Conservation (phyloP, 2,329 filamentous ascomycete species). For the Fusarium pseudograminearum region DNA sequence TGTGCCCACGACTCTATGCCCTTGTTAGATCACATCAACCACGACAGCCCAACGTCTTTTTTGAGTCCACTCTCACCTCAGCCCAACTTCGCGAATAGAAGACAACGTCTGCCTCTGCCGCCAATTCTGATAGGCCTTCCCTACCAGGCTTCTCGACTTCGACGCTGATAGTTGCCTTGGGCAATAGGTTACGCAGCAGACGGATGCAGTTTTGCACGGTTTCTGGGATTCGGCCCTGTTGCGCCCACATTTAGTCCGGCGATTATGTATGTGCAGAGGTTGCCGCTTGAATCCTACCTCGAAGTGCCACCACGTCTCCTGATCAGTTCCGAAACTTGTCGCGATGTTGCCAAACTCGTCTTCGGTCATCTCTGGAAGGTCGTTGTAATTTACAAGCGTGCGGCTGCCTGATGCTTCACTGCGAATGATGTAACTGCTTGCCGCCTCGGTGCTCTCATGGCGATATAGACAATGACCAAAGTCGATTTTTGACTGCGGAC, state of each 20-base stretch:
- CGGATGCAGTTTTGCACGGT: constrained; percentile 70
- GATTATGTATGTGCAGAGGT: neutral
- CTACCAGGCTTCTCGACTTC: constrained; percentile 79
- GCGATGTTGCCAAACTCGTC: constrained; percentile 67
- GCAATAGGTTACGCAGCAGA: constrained; percentile 62
- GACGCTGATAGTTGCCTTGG: constrained; percentile 69
- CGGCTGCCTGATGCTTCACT: constrained; percentile 69
- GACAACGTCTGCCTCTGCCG: constrained; percentile 74
- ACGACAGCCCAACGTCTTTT: constrained; percentile 11
- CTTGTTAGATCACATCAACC: constrained; percentile 32
- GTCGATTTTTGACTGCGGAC: constrained; percentile 56
- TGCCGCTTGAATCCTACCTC: constrained; percentile 62
- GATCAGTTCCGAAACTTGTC: constrained; percentile 52
- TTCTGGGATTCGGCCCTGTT: constrained; percentile 72
- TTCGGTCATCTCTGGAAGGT: constrained; percentile 74
- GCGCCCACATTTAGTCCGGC: constrained; percentile 29
- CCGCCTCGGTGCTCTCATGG: constrained; percentile 64
- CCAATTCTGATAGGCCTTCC: constrained; percentile 68
- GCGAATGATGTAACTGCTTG: constrained; percentile 77
- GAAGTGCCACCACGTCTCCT: constrained; percentile 75
- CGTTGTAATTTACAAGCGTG: constrained; percentile 78
- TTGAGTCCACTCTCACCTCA: constrained; percentile 60
- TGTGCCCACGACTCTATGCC: constrained; percentile 54
- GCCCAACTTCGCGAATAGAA: constrained; percentile 81
- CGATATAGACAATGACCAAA: constrained; percentile 71